These are phyloP conservation scores for Trichoderma brevicompactum DNA, from an alignment of 2,329 filamentous ascomycete genomes.

Conservation along the genomic window DNA sequence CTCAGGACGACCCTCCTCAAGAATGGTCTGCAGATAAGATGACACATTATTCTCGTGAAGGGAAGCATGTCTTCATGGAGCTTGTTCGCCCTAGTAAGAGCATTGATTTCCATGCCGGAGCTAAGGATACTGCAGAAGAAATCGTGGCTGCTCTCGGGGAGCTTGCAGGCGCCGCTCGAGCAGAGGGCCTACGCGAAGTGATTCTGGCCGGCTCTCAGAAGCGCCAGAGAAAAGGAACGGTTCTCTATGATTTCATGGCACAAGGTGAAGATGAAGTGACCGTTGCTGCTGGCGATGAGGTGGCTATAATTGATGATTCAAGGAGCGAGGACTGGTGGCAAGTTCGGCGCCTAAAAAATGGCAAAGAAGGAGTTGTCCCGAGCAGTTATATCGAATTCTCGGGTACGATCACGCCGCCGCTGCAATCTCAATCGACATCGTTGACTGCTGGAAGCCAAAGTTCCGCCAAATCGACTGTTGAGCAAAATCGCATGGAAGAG, in stretches of 20 bases:
- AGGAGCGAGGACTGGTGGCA: slow-evolving; percentile 99
- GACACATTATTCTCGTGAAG: slow-evolving; percentile 97
- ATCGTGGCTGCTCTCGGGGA: slow-evolving; percentile 89
- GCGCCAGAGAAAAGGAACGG: slow-evolving; percentile 77
- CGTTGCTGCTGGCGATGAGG: slow-evolving; percentile 86
- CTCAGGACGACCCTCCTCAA: slow-evolving; percentile 79
- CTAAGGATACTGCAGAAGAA: slow-evolving; percentile 94
- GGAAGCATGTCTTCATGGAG: slow-evolving; percentile 96
- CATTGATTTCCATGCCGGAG: slow-evolving; percentile 94
- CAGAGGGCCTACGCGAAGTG: slow-evolving; percentile 83
- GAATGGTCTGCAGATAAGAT: slow-evolving; percentile 95
- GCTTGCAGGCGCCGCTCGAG: slow-evolving; percentile 80
- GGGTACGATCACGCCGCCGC: slow-evolving; percentile 59
- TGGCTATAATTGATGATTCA: slow-evolving; percentile 83
- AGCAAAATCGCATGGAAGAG: slow-evolving; percentile 80
- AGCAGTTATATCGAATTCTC: slow-evolving; percentile 94
- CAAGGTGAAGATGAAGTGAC: slow-evolving; percentile 97
- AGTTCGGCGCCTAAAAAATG: slow-evolving; percentile 85
- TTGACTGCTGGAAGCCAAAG: slow-evolving; percentile 50
- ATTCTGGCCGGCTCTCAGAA: slow-evolving; percentile 75
- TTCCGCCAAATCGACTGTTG: slow-evolving; percentile 66
- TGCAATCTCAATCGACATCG: slow-evolving; percentile 47
- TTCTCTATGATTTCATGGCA: slow-evolving; percentile 95
- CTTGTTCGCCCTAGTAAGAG: slow-evolving; percentile 91
- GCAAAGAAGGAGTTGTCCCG: slow-evolving; percentile 93